Evolutionary conservation across 208 protist species (phyloP), one percentile per base, ranked within the genome.

Genomic region (Pavlovales sp.): DNA sequence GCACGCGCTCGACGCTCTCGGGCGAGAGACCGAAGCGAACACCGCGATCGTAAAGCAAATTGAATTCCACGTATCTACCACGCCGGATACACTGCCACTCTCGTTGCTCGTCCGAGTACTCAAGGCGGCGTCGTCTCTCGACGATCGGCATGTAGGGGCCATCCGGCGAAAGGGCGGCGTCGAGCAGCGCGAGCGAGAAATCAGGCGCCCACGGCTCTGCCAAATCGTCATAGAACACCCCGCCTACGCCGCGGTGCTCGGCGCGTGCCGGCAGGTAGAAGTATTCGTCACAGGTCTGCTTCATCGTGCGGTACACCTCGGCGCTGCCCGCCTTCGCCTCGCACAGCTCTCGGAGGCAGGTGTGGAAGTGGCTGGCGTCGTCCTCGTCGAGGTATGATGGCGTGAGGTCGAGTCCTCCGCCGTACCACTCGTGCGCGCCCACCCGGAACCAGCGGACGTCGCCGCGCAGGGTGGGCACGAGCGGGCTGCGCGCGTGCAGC

Each of bases 41-140:
- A 0, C 89, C 89, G 39, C 89, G 71, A 76, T 91, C 89, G 46
- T 91, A 91, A n/a, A 91, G 89, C 71, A 91, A 83, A 42, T 91
- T 91, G 89, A 91, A 91, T 77, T 91, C 89, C 14, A 91, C 32
- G 67, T 91, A 91, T 0, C 89, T 67, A 37, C 89, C 89, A 39
- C 89, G 89, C 37, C 89, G 66, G 37, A 88, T 32, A 0, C 84
- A 76, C 84, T 91, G 89, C 89, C 89, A 91, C 83, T 88, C 37
- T 67, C 71, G 66, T 38, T 86, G 36, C 37, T 32, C 82, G 47
- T 75, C 47, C 40, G 82, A 44, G 47, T 75, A 76, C 47, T 5
- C 36, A 38, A 38, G 57, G 36, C 36, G 1, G 28, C 34, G 57
- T 34, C 37, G 80, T n/a, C 22, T 85, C 11, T 34, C 22, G n/a